Percentiles rank a stretch among this genome's conserved stretches.
Evolutionary conservation across 441 rosid genomes (phyloP).

Genomic region (Gossypium schwendimanii): DNA sequence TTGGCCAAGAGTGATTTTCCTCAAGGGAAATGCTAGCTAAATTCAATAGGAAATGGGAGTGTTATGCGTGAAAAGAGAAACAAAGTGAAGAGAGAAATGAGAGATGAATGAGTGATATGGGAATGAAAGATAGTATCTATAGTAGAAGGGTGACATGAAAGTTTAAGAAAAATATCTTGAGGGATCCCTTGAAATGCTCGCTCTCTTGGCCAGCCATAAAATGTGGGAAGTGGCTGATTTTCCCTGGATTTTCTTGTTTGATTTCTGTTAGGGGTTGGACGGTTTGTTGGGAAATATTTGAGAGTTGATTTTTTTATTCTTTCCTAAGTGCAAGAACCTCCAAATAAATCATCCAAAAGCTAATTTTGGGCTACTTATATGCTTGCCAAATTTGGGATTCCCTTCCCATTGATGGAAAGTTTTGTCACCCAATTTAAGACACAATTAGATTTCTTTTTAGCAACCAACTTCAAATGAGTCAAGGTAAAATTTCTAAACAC

Average conservation of each 20-base stretch:
- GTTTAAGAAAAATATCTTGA: not conserved
- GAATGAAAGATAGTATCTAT: not conserved
- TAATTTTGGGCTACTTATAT: not conserved
- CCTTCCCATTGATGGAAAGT: not conserved
- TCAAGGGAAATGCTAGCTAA: not conserved
- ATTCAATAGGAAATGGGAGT: not conserved
- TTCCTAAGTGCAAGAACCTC: not conserved
- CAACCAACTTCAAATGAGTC: too few relatives aligned
- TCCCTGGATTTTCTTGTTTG: not conserved
- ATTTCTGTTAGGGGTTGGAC: not conserved
- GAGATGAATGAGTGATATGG: not conserved
- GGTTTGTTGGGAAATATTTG: not conserved
- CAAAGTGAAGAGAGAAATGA: not conserved
- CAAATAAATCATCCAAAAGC: not conserved
- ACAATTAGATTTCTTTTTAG: too few relatives aligned
- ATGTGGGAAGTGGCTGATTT: not conserved
- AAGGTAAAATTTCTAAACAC: too few relatives aligned
- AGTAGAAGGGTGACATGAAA: not conserved
- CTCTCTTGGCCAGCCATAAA: not conserved
- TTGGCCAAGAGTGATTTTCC: not conserved
- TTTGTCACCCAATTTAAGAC: too few relatives aligned
- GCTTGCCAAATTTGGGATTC: not conserved
- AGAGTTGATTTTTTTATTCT: too few relatives aligned
- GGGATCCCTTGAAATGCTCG: not conserved
- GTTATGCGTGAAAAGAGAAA: not conserved